Conservation (phyloP, 495 filamentous ascomycete genomes). For the Staphylotrichum tortipilum region DNA sequence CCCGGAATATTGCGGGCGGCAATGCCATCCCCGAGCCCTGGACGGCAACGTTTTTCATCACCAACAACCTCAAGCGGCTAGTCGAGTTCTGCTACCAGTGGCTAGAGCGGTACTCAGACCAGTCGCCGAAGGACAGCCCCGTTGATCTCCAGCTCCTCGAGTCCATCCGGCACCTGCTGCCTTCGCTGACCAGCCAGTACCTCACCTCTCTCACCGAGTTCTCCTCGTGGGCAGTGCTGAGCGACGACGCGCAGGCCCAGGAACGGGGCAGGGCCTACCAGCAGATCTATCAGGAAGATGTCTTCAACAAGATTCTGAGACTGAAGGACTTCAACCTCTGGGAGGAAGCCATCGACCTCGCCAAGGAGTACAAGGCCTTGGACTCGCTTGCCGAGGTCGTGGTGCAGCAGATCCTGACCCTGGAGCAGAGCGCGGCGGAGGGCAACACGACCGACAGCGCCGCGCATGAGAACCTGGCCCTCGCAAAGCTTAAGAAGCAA, state of each 20-base stretch:
- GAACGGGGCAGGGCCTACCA: slow-evolving; percentile 30
- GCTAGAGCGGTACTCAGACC: slow-evolving; percentile 17
- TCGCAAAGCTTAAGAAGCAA: slow-evolving; percentile 28
- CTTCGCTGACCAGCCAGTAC: slow-evolving; percentile 38
- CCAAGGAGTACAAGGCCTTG: slow-evolving; percentile 65
- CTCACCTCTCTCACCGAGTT: slow-evolving; percentile 36
- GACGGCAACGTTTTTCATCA: slow-evolving; percentile 60
- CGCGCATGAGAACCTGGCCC: slow-evolving; percentile 19
- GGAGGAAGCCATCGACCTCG: slow-evolving; percentile 60
- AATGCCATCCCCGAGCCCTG: slow-evolving; percentile 66
- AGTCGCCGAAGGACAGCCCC: slow-evolving; percentile 1
- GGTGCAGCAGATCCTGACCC: slow-evolving; percentile 30
- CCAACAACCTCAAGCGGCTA: slow-evolving; percentile 46
- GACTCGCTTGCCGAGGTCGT: slow-evolving; percentile 56
- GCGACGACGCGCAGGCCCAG: slow-evolving; percentile 26
- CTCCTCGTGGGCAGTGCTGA: slow-evolving; percentile 30
- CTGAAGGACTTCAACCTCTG: slow-evolving; percentile 62
- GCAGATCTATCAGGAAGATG: slow-evolving; percentile 29
- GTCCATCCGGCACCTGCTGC: slow-evolving; percentile 31
- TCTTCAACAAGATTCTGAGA: slow-evolving; percentile 33
- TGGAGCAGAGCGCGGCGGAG: slow-evolving; percentile 20
- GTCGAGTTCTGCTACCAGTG: slow-evolving; percentile 40
- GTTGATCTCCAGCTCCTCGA: slow-evolving; percentile 23
- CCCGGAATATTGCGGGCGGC: slow-evolving; percentile 56
- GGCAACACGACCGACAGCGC: slow-evolving; percentile 15